Conservation (phyloP, 1,139 yeast species). For the Citeromyces hawaiiensis region DNA sequence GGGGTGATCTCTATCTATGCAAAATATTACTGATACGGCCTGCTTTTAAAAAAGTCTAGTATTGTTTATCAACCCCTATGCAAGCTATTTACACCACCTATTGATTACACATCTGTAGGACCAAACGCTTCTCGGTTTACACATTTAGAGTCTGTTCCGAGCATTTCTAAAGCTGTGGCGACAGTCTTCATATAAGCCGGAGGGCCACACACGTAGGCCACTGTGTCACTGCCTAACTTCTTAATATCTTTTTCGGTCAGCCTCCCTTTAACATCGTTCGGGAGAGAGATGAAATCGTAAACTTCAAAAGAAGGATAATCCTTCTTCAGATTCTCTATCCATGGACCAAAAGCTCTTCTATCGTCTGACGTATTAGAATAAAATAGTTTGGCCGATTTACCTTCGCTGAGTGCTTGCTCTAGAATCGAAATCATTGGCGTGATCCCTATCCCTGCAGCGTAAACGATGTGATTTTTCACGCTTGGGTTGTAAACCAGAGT, state of each 20-base stretch:
- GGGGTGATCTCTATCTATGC: too few species aligned
- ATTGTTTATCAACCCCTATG: too few species aligned
- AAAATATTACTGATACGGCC: too few species aligned
- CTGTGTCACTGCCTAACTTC: background rate
- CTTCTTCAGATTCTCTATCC: conserved; percentile 9
- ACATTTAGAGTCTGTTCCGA: background rate
- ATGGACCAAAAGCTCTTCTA: conserved; percentile 18
- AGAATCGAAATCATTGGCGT: conserved; percentile 48
- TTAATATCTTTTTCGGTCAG: background rate
- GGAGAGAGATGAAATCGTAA: background rate
- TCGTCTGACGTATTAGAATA: conserved; percentile 18
- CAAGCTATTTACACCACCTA: too few species aligned
- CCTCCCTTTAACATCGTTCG: background rate
- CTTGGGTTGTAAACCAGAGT: conserved; percentile 26
- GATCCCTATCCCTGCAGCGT: conserved; percentile 58
- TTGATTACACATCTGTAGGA: conserved; percentile 1
- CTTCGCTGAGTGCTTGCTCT: conserved; percentile 18
- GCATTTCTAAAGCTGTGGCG: background rate
- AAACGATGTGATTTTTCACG: conserved; percentile 20
- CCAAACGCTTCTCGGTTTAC: conserved; percentile 1
- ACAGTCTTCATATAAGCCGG: conserved; percentile 1
- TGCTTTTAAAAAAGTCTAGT: too few species aligned
- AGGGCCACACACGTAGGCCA: background rate
- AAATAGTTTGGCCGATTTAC: conserved; percentile 15
- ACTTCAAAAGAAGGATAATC: background rate